These are phyloP conservation scores for Fusarium annulatum DNA, from an alignment of 2,329 filamentous ascomycete species.

Conservation along the genomic window DNA sequence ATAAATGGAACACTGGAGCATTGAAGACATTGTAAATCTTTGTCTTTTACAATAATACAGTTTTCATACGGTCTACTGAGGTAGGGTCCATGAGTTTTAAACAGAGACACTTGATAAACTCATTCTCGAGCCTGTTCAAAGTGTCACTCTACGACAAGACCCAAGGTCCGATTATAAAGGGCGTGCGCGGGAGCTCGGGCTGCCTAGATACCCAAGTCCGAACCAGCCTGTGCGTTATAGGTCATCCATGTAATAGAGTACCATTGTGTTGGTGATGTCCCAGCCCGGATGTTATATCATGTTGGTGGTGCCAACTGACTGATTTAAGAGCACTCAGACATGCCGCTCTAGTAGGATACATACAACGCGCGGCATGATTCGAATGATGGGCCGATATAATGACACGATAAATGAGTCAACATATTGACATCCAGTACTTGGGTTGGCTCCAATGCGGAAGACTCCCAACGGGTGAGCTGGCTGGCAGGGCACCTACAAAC, in stretches of 20 bases:
- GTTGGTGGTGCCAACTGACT: constrained; percentile 14
- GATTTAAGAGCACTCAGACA: constrained; percentile 4
- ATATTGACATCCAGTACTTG: constrained; percentile 11
- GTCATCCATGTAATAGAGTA: not conserved
- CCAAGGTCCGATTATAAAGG: constrained; percentile 6
- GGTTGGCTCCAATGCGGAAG: constrained; percentile 12
- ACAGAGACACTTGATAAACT: not conserved
- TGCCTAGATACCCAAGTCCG: not conserved
- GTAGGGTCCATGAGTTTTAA: constrained; percentile 10
- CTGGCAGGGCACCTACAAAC: constrained; percentile 5
- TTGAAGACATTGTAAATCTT: not conserved
- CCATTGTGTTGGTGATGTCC: constrained; percentile 9
- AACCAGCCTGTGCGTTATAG: not conserved
- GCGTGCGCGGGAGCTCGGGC: not conserved
- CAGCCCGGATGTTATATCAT: not conserved
- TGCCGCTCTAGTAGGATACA: constrained; percentile 12
- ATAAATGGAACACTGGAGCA: not conserved
- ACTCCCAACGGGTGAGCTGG: constrained; percentile 15
- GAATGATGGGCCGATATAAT: constrained; percentile 16
- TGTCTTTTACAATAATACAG: not conserved
- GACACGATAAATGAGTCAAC: constrained; percentile 19
- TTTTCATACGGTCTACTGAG: constrained; percentile 11
- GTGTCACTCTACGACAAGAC: not conserved
- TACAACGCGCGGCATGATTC: constrained; percentile 5
- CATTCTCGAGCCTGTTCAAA: not conserved